Evolutionary conservation across 495 filamentous ascomycete species (phyloP).

Genomic region (Antarctomyces pellizariae): DNA sequence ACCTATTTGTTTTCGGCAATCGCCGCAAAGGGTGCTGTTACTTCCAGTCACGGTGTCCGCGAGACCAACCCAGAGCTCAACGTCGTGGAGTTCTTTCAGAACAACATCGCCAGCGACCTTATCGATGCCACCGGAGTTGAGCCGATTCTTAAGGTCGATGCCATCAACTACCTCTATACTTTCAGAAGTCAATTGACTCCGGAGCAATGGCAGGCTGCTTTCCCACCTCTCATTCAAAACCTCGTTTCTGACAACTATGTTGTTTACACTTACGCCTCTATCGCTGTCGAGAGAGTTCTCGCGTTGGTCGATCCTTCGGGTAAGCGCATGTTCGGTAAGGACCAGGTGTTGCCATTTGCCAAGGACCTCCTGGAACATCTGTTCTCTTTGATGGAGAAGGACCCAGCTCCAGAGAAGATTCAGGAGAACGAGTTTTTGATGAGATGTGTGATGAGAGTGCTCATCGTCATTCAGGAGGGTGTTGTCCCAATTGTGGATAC

Average conservation of each 20-base stretch:
- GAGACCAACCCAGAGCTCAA: conserved; percentile 67
- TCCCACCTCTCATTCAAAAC: conserved; percentile 77
- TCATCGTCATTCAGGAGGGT: conserved; percentile 74
- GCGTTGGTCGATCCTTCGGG: conserved; percentile 51
- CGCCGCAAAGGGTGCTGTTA: conserved; percentile 71
- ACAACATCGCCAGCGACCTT: conserved; percentile 67
- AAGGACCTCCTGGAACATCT: conserved; percentile 76
- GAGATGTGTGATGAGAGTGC: conserved; percentile 90
- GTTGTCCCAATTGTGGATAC: conserved; percentile 43
- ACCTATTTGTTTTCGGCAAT: conserved; percentile 88
- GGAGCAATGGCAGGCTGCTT: conserved; percentile 66
- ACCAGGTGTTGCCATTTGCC: conserved; percentile 51
- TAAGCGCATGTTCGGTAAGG: conserved; percentile 47
- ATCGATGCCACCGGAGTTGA: conserved; percentile 37
- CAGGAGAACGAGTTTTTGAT: conserved; percentile 99
- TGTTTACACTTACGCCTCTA: conserved; percentile 90
- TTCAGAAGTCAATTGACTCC: conserved; percentile 80
- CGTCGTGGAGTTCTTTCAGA: conserved; percentile 80
- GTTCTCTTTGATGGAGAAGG: conserved; percentile 71
- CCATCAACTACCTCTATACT: conserved; percentile 87
- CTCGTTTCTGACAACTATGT: conserved; percentile 74
- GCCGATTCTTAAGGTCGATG: conserved; percentile 84
- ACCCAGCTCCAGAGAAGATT: conserved; percentile 65
- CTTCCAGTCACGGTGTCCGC: conserved; percentile 65
- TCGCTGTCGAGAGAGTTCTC: conserved; percentile 74